Evolutionary conservation across 2,329 filamentous ascomycete genomes (phyloP), one percentile per base, ranked within the genome.

Genomic region (Colletotrichum tropicicola): DNA sequence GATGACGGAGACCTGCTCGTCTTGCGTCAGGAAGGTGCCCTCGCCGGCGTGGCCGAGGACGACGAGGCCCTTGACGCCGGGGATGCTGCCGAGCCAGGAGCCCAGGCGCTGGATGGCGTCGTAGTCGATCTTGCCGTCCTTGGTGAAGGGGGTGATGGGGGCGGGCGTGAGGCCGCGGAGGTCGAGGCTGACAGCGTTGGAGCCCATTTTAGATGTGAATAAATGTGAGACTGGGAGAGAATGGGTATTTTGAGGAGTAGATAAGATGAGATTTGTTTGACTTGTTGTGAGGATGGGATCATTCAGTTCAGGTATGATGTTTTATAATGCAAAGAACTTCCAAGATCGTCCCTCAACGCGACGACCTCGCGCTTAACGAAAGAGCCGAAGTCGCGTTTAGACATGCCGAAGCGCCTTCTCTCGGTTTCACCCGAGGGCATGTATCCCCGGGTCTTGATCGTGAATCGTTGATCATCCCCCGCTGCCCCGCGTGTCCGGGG

Each of bases 41-140:
- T 86, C 83, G 32, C 83, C 83, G 27, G 83, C 83, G 63, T 85
- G 83, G n/a, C 83, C 83, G 13, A 85, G 78, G 9, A 86, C 83
- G 0, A 85, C 83, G 3, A 85, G 78, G 28, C 83, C 83, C 65
- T 84, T 85, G 66, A 85, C 81, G 19, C 82, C 83, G 6, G 76
- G 68, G 48, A 85, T 84, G 70, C 81, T 82, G 43, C 82, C 82
- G 30, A 85, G 82, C 83, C 83, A 85, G 5, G 80, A 82, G 15
- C 83, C 83, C 12, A 85, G 79, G 15, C 83, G 80, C 56, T 85
- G 82, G 65, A 85, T 85, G 39, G 83, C 83, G 9, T 79, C 77
- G 70, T 82, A 85, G 73, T 86, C 83, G 58, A 86, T 77, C 10
- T 73, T 74, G 12, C 83, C 82, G 56, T 83, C 78, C 47, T 73